phyloP scores from a whole-genome alignment of 2,329 filamentous ascomycete genomes.

The Lecanoromycetidae sp. region DNA sequence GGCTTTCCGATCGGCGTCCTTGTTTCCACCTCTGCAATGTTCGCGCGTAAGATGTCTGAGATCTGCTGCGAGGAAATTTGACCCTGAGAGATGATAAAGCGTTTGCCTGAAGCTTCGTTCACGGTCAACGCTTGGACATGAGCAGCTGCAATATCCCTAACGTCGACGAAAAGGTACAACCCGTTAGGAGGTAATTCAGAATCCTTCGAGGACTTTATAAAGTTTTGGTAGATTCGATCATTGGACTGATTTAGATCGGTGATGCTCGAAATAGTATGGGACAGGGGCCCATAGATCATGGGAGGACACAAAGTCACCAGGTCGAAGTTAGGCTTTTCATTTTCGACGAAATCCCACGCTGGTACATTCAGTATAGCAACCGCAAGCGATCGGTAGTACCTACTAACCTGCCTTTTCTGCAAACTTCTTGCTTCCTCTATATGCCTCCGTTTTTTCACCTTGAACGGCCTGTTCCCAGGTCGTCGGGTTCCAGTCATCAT shows the following conservation, averaged over 20 bases:
- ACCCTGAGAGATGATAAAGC: not conserved
- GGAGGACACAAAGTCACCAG: slow-evolving; percentile 34
- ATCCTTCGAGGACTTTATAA: not conserved
- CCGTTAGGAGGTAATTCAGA: not conserved
- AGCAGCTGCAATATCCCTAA: not conserved
- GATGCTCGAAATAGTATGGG: not conserved
- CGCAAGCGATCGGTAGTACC: not conserved
- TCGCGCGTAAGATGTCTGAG: not conserved
- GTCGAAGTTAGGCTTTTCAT: slow-evolving; percentile 21
- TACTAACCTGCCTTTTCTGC: not conserved
- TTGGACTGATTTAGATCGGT: not conserved
- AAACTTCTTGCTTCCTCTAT: not conserved
- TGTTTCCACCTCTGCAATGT: not conserved
- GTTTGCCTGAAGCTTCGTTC: not conserved
- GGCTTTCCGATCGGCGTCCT: not conserved
- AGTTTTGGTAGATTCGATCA: not conserved
- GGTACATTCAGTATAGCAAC: too few relatives aligned
- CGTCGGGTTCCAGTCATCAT: not conserved
- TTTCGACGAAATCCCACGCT: slow-evolving; percentile 18
- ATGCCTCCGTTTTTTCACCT: not conserved
- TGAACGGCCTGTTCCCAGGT: not conserved
- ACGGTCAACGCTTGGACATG: not conserved
- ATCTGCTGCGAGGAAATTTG: not conserved
- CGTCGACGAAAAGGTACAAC: not conserved
- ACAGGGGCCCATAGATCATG: slow-evolving; percentile 30